A percentile compares a stretch with the other conserved stretches of the same genome.
These are phyloP conservation scores for Ustilago hordei DNA, from an alignment of 1,284 basidiomycete species.

Conservation along the genomic window DNA sequence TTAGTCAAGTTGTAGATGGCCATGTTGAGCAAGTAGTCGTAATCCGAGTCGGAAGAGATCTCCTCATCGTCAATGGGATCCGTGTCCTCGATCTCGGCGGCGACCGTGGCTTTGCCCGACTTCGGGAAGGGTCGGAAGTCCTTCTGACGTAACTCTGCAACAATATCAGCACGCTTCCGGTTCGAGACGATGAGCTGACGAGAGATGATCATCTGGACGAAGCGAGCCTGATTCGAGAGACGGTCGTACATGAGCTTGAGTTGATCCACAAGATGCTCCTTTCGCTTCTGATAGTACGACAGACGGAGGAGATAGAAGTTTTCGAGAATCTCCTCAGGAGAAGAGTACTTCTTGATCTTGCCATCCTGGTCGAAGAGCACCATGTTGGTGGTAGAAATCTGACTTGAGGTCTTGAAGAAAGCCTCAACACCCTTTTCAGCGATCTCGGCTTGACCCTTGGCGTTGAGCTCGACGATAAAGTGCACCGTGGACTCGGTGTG, in stretches of 20 bases:
- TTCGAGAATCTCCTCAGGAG: conserved; percentile 90
- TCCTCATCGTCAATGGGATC: conserved; percentile 74
- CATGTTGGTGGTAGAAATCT: conserved; percentile 94
- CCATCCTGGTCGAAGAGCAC: conserved; percentile 96
- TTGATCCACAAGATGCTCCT: conserved; percentile 83
- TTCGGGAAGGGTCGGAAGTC: conserved; percentile 89
- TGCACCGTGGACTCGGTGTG: conserved; percentile 91
- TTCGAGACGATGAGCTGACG: conserved; percentile 90
- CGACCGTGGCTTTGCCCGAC: conserved; percentile 78
- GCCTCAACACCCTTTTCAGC: conserved; percentile 89
- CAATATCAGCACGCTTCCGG: conserved; percentile 88
- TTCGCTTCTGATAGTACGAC: conserved; percentile 87
- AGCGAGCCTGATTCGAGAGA: conserved; percentile 93
- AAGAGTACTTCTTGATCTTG: conserved; percentile 93
- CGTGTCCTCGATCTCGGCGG: conserved; percentile 74
- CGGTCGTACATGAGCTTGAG: conserved; percentile 85
- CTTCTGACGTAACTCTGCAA: conserved; percentile 81
- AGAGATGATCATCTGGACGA: conserved; percentile 94
- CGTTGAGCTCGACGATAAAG: conserved; percentile 85
- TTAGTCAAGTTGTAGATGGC: conserved; percentile 92
- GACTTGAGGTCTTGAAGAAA: conserved; percentile 88
- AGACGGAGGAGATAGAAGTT: conserved; percentile 93
- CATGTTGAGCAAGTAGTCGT: conserved; percentile 95
- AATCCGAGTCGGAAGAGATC: conserved; percentile 78
- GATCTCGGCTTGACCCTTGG: conserved; percentile 85